A percentile compares a stretch with the other conserved stretches of the same genome.
Evolutionary conservation across 768 basidiomycete genomes (phyloP).

Genomic region (Pholiota microspora): DNA sequence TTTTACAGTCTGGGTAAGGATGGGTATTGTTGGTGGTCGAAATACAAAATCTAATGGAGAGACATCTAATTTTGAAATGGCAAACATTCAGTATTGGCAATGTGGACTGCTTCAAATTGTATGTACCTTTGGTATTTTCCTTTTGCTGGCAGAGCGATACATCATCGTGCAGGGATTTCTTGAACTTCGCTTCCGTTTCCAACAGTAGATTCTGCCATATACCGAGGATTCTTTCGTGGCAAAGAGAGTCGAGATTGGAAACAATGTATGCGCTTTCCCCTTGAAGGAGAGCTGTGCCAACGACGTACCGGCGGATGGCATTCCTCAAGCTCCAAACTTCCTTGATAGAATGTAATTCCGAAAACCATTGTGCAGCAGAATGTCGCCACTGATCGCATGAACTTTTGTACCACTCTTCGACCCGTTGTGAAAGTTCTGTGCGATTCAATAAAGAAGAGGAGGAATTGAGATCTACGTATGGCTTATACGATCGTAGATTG

Average conservation of each 20-base stretch:
- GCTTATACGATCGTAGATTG: conserved; percentile 74
- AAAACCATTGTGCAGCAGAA: conserved; percentile 56
- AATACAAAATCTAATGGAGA: conserved; percentile 59
- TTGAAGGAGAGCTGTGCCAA: conserved; percentile 40
- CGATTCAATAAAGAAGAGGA: conserved; percentile 50
- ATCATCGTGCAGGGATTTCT: conserved; percentile 12
- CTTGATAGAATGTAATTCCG: conserved; percentile 52
- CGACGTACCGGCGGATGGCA: conserved; percentile 47
- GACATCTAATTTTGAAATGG: conserved; percentile 34
- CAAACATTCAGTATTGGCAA: background rate
- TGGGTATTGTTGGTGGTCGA: conserved; percentile 46
- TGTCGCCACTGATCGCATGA: conserved; percentile 44
- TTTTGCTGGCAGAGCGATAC: conserved; percentile 4
- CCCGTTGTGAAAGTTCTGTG: conserved; percentile 39
- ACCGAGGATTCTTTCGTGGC: conserved; percentile 47
- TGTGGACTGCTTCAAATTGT: background rate
- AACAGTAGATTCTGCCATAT: conserved; percentile 50
- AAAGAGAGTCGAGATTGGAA: conserved; percentile 50
- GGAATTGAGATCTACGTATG: conserved; percentile 75
- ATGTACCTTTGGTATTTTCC: conserved; percentile 2
- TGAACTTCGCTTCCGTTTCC: conserved; percentile 18
- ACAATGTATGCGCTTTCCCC: conserved; percentile 45
- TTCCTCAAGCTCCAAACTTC: conserved; percentile 73
- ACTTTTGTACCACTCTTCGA: conserved; percentile 64
- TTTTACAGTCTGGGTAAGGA: conserved; percentile 38